These are phyloP conservation scores for Heritiera littoralis DNA, from an alignment of 345 rosid species.

Conservation along the genomic window DNA sequence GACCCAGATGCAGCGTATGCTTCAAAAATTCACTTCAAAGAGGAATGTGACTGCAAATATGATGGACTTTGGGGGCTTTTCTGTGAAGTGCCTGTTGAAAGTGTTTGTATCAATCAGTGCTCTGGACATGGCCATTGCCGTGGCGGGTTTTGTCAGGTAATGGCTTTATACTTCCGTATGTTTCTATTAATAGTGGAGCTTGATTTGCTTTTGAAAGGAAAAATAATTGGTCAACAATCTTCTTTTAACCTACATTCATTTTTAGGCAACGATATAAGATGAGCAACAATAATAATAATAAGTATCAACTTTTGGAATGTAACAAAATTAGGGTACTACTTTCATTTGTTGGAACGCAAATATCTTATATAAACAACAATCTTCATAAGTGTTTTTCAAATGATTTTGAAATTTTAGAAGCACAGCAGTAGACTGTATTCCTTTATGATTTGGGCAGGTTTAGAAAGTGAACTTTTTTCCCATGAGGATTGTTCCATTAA, in stretches of 20 bases:
- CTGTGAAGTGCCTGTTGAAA: slow-evolving; percentile 83
- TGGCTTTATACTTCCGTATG: slow-evolving; percentile 11
- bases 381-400: neutral
- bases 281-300: neutral
- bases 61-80: slow-evolving; percentile 81
- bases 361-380: neutral
- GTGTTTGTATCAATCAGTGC: slow-evolving; percentile 87
- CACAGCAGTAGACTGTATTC: neutral
- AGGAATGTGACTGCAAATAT: slow-evolving; percentile 95
- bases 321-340: neutral
- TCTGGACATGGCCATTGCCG: slow-evolving; percentile 85
- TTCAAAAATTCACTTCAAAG: slow-evolving; percentile 56
- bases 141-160: slow-evolving; percentile 96
- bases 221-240: neutral
- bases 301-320: neutral
- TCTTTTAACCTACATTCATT: neutral
- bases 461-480: neutral
- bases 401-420: neutral
- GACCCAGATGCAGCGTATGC: slow-evolving; percentile 82
- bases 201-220: slow-evolving; percentile 9
- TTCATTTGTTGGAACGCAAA: slow-evolving; percentile 4
- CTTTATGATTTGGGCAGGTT: neutral
- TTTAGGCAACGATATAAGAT: neutral
- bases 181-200: neutral
- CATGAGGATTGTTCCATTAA: slow-evolving; percentile 8